Percentiles rank a stretch among this genome's conserved stretches.
Evolutionary conservation across 2,329 filamentous ascomycete genomes (phyloP).

Genomic region (Bisporella sp.): DNA sequence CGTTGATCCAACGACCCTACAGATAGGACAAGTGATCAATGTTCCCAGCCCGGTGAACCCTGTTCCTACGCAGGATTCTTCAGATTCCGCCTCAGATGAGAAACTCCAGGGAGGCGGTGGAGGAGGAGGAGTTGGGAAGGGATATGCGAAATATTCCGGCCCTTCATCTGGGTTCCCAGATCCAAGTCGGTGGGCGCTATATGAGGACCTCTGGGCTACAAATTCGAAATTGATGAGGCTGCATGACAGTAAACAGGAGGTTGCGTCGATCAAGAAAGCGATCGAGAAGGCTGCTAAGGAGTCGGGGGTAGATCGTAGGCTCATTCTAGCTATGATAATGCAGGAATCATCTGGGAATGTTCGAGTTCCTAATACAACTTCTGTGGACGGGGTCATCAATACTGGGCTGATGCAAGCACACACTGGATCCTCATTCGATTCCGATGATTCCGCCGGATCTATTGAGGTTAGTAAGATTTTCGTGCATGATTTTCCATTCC

Average conservation of each 20-base stretch:
- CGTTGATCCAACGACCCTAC: not conserved
- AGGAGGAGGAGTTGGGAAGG: not conserved
- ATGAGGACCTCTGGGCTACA: not conserved
- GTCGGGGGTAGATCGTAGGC: constrained; percentile 11
- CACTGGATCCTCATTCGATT: constrained; percentile 6
- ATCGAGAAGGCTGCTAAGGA: constrained; percentile 6
- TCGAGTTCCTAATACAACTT: constrained; percentile 3
- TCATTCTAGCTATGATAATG: constrained; percentile 14
- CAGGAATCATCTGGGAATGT: constrained; percentile 12
- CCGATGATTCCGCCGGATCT: too few relatives aligned
- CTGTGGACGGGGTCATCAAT: constrained; percentile 9
- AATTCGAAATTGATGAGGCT: constrained; percentile 7
- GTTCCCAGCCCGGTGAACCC: constrained; percentile 1
- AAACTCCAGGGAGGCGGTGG: too few relatives aligned
- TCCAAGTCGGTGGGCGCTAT: not conserved
- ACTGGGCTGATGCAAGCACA: constrained; percentile 25
- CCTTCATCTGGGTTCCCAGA: not conserved
- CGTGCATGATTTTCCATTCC: too few relatives aligned
- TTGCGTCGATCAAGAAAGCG: constrained; percentile 6
- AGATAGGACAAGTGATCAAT: constrained; percentile 8
- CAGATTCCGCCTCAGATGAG: not conserved
- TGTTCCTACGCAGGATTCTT: not conserved
- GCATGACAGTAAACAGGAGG: constrained; percentile 5
- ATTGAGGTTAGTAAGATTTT: too few relatives aligned
- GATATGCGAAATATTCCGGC: not conserved